Percentiles rank a stretch among this genome's conserved stretches.
Conservation (phyloP, 139 green algal genomes). For the Micractinium conductrix region DNA sequence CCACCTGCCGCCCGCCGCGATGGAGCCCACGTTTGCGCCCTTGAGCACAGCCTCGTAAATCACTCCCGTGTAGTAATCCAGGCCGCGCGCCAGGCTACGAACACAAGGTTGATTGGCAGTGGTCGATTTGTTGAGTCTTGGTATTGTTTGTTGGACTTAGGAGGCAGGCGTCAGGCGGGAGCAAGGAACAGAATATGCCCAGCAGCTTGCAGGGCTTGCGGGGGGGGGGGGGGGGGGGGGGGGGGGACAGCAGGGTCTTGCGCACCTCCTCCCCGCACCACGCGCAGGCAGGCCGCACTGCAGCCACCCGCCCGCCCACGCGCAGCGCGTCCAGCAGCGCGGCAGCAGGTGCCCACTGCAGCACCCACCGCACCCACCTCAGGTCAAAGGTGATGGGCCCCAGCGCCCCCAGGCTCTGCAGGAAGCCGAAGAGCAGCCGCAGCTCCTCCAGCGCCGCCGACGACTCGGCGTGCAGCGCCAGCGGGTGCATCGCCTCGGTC, state of each 20-base stretch:
- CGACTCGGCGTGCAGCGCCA: slow-evolving; percentile 58
- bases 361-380: no score
- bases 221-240: slow-evolving; percentile 33
- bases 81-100: slow-evolving; percentile 60
- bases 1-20: slow-evolving; percentile 84
- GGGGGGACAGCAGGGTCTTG: no score
- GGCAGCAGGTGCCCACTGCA: no score
- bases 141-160: no score
- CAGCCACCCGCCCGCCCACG: background rate
- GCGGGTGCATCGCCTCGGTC: slow-evolving; percentile 41
- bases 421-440: slow-evolving; percentile 78
- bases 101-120: no score
- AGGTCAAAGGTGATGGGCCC: slow-evolving; percentile 79
- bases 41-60: slow-evolving; percentile 97
- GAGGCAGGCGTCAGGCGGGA: no score
- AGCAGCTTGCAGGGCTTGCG: no score
- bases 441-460: slow-evolving; percentile 83
- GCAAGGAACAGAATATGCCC: no score
- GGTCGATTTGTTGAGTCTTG: no score
- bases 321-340: no score
- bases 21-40: slow-evolving; percentile 85
- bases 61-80: slow-evolving; percentile 96
- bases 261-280: background rate
- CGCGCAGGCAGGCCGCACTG: no score
- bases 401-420: slow-evolving; percentile 77